These are phyloP conservation scores for Dimocarpus longan DNA, from an alignment of 345 rosid genomes.

Conservation along the genomic window DNA sequence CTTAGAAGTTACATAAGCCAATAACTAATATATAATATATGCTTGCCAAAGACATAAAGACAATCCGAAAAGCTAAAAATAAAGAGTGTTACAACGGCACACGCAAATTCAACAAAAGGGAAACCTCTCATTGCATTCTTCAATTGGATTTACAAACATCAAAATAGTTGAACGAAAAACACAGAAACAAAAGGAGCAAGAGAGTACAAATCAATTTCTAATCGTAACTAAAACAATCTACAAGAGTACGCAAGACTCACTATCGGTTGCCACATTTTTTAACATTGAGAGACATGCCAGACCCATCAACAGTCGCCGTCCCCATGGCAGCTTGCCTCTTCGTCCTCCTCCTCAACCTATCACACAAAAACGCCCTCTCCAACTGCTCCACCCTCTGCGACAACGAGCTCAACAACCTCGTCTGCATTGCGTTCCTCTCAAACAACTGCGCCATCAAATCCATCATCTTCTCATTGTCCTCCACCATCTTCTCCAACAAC, in stretches of 20 bases:
- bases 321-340: constrained; percentile 29
- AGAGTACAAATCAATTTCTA: not conserved
- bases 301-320: constrained; percentile 8
- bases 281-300: constrained; percentile 8
- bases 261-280: constrained; percentile 26
- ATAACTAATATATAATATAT: not conserved
- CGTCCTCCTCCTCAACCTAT: constrained; percentile 47
- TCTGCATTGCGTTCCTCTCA: constrained; percentile 57
- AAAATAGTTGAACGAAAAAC: not conserved
- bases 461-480: constrained; percentile 68
- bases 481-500: constrained; percentile 47
- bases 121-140: not conserved
- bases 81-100: not conserved
- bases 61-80: not conserved
- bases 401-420: constrained; percentile 38
- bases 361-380: constrained; percentile 54
- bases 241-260: not conserved
- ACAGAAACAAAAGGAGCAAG: not conserved
- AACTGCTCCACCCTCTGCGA: constrained; percentile 57
- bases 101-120: not conserved
- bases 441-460: constrained; percentile 46
- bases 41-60: not conserved
- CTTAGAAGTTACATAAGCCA: not conserved
- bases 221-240: not conserved
- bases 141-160: not conserved